Conservation (phyloP, 148 eudicot genomes). For the Vaccinium macrocarpon region DNA sequence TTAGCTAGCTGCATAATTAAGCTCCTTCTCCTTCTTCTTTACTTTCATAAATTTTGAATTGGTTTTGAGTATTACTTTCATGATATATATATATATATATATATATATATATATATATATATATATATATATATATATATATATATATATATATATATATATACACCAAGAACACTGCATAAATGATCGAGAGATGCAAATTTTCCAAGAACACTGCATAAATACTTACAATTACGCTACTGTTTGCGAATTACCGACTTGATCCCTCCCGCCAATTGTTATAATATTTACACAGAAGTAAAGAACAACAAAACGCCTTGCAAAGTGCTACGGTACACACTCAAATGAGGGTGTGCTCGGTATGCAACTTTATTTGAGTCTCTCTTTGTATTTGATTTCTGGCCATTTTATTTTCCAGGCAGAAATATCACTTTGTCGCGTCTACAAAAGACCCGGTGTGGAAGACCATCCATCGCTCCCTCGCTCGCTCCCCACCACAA, state of each 20-base stretch:
- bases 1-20: neutral
- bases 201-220: neutral
- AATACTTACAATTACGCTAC: neutral
- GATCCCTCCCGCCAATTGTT: no score
- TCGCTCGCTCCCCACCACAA: conserved; percentile 35
- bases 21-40: neutral
- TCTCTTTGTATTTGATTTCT: neutral
- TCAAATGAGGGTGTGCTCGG: neutral
- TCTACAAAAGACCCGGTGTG: conserved; percentile 84
- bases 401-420: conserved; percentile 35
- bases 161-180: no score
- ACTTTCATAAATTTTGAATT: neutral
- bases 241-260: no score
- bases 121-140: neutral
- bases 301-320: conserved; percentile 30
- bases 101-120: neutral
- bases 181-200: neutral
- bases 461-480: conserved; percentile 76
- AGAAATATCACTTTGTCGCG: conserved; percentile 87
- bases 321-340: neutral
- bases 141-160: neutral
- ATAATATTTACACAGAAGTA: conserved; percentile 22
- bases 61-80: neutral
- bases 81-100: neutral
- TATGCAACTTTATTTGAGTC: neutral